Base-by-base conservation (phyloP, 106 monocot genomes). In the Chionographis japonica region DNA sequence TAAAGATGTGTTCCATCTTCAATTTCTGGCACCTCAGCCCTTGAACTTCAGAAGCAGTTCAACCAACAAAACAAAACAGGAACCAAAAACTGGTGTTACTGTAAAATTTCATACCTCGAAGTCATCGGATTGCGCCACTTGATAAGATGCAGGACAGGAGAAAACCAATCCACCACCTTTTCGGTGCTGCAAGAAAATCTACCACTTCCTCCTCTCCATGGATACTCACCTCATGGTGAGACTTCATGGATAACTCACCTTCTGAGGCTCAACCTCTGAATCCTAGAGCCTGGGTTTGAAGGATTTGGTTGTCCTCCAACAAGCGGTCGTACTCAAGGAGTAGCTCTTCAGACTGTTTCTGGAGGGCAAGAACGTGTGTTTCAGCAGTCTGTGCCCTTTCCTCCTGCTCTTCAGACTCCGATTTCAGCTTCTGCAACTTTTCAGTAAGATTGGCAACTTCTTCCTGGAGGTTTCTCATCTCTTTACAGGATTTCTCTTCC, bases 221-320 rank as follows among this genome's bases (percentile, higher is more conserved):
- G 27, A 27, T 27, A 27, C 27, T 27, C 27, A 27, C 27, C 27
- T 27, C 27, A 27, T 27, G 27, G 27, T 27, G 27, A 27, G 27
- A 27, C 27, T 27, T 27, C 27, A 27, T 27, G 27, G 46, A 46
- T 46, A 46, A 46, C 46, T 1, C 46, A 46, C 54, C n/a, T 16
- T 16, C 13, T 17, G 20, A 14, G 3, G 19, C 52, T 86, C 63
- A 87, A 12, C 75, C 62, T 75, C 79, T 78, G 52, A 72, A 86
- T 12, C 77, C 52, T 51, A 90, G 58, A 50, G 79, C 74, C 50
- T 90, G 90, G 54, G 69, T 46, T 58, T 94, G 94, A 56, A 90
- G 87, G 56, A 84, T 83, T 68, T 94, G 94, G 71, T 94, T 94
- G 68, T 94, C 94, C 68, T 94, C 90, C 35, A 94, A 60, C 72